Conservation (phyloP, 164 flowering plant species). For the Umbellularia californica region DNA sequence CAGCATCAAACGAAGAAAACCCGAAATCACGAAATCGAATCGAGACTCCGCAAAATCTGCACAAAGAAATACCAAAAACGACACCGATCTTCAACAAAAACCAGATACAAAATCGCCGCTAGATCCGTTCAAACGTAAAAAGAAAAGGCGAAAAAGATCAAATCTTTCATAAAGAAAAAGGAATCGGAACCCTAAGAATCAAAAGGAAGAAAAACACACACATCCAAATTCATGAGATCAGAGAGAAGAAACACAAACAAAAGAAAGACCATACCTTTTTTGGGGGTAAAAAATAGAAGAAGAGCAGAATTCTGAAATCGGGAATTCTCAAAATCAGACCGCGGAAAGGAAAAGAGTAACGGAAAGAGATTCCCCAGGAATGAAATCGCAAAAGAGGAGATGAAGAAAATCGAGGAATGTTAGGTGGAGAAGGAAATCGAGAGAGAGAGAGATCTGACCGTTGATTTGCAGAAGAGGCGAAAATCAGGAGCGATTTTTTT, state of each 20-base stretch:
- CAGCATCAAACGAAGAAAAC: neutral
- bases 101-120: neutral
- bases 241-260: too few species aligned
- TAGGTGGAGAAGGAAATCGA: neutral
- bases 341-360: neutral
- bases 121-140: neutral
- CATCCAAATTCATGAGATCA: neutral
- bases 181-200: neutral
- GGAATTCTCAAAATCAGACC: neutral
- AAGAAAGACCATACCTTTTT: neutral
- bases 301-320: neutral
- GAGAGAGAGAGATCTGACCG: conserved; percentile 5
- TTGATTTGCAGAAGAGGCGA: neutral
- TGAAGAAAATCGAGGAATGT: neutral
- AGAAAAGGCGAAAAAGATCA: neutral
- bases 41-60: neutral
- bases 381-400: neutral
- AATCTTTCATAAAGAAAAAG: neutral
- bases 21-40: neutral
- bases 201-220: neutral
- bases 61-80: neutral
- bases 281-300: neutral
- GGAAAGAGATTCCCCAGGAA: neutral
- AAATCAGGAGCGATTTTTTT: neutral
- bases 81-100: neutral